Base-by-base conservation (phyloP, 176 grass and related monocot genomes). In the Hyparrhenia diplandra region DNA sequence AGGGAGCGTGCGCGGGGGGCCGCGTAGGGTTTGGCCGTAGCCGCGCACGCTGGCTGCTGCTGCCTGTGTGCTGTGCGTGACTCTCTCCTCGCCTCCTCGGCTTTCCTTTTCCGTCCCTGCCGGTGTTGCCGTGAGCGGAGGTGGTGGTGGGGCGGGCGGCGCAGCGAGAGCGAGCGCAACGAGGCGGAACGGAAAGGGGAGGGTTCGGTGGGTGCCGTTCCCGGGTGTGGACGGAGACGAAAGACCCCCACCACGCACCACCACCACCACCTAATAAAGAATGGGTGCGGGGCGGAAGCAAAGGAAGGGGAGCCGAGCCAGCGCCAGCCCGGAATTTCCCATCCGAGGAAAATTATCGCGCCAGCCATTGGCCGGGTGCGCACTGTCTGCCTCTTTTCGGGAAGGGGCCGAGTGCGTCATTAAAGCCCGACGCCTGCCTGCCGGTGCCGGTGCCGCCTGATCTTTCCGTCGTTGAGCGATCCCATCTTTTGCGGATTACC, bases 41-140 rank as follows among this genome's bases (percentile, higher is more conserved):
- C 69, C 52, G 36, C 36, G 4, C n/a, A n/a, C n/a, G n/a, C n/a
- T n/a, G n/a, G n/a, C n/a, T n/a, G n/a, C n/a, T n/a, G n/a, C n/a
- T n/a, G 11, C 4, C 4, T 4, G 64, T 6, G 45, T 47, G 45
- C 13, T 17, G 13, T 17, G 46, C 16, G 13, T 4, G 30, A n/a
- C 64, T 49, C 23, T 30, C 75, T 59, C 71, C 57, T 55, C 66
- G 58, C 36, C 87, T 74, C 71, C 72, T 85, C 65, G 66, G 73
- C 83, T 89, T 86, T 89, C 88, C 79, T 82, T 82, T 89, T 89
- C 42, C 47, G 83, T 78, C 79, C 67, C 30, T 77, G 73, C 37
- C 21, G 78, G 42, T 30, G 77, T 49, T 85, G 82, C 82, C 78
- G 82, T 55, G 76, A 52, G 34, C 80, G 70, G 34, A 76, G 76